These are phyloP conservation scores for Colletotrichum magnum DNA, from an alignment of 2,329 filamentous ascomycete genomes.

Conservation along the genomic window DNA sequence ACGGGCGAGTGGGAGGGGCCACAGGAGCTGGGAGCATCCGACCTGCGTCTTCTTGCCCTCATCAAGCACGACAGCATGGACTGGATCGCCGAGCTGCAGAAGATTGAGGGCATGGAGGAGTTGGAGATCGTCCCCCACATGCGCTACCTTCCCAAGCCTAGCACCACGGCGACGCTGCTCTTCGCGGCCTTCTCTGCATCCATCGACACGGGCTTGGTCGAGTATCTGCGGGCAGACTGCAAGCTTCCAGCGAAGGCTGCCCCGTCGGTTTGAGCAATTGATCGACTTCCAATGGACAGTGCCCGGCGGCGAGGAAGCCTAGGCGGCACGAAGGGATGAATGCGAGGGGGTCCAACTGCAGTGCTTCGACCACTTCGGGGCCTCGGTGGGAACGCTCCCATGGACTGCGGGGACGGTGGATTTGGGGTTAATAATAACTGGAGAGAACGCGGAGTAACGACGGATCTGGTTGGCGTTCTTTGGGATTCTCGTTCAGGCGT, in stretches of 20 bases:
- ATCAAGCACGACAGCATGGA: slow-evolving; percentile 66
- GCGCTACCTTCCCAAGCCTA: slow-evolving; percentile 66
- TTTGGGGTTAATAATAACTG: slow-evolving; percentile 12
- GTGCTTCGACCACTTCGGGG: slow-evolving; percentile 22
- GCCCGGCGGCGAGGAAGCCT: no score
- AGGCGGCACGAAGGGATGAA: background rate
- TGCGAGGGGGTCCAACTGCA: background rate
- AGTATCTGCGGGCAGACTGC: slow-evolving; percentile 59
- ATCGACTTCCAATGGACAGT: no score
- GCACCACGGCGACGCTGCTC: slow-evolving; percentile 68
- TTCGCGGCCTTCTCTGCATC: slow-evolving; percentile 73
- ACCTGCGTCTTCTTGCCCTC: slow-evolving; percentile 61
- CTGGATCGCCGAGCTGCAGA: slow-evolving; percentile 70
- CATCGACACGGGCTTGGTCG: slow-evolving; percentile 68
- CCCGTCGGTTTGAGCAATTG: background rate
- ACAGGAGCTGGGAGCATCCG: slow-evolving; percentile 58
- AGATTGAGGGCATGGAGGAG: slow-evolving; percentile 62
- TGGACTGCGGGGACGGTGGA: slow-evolving; percentile 21
- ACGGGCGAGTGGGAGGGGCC: slow-evolving; percentile 66
- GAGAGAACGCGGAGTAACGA: slow-evolving; percentile 17
- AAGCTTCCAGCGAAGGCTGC: slow-evolving; percentile 26
- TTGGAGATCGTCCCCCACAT: slow-evolving; percentile 68
- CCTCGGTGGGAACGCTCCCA: slow-evolving; percentile 19
- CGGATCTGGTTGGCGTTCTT: slow-evolving; percentile 23
- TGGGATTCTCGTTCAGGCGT: slow-evolving; percentile 5